Evolutionary conservation across 23 red algal genomes (phyloP).

Genomic region (Gracilaria gracilis): DNA sequence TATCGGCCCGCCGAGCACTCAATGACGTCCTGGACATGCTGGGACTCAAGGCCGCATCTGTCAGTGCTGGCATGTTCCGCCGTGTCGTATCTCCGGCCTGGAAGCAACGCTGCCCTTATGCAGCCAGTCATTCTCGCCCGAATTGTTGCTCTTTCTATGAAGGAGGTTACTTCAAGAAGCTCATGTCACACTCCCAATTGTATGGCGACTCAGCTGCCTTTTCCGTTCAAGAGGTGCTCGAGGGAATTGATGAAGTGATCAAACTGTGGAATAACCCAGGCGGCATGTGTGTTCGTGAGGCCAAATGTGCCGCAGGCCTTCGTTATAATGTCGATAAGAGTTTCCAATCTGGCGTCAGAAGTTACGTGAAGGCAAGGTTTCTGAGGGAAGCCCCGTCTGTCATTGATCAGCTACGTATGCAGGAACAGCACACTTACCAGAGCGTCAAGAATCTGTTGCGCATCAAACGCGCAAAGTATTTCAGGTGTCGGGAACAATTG

Average conservation of each 20-base stretch:
- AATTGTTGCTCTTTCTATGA: constrained; percentile 62
- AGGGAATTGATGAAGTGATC: constrained; percentile 62
- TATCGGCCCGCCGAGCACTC: constrained; percentile 36
- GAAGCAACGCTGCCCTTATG: constrained; percentile 54
- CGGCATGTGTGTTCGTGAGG: constrained; percentile 65
- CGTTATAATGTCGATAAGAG: constrained; percentile 64
- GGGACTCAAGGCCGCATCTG: constrained; percentile 17
- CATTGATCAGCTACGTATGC: constrained; percentile 13
- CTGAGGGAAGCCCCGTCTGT: constrained; percentile 34
- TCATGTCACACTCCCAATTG: constrained; percentile 54
- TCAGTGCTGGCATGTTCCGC: constrained; percentile 38
- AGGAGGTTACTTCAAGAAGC: constrained; percentile 66
- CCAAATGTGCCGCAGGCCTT: constrained; percentile 59
- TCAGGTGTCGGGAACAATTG: constrained; percentile 38
- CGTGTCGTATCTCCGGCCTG: constrained; percentile 47
- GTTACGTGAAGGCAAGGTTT: constrained; percentile 52
- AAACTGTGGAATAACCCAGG: constrained; percentile 62
- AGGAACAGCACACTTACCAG: constrained; percentile 29
- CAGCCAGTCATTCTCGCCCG: not conserved
- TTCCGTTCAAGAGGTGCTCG: constrained; percentile 49
- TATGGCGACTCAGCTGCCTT: constrained; percentile 40
- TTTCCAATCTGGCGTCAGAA: constrained; percentile 61
- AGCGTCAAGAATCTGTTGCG: constrained; percentile 35
- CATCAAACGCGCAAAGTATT: constrained; percentile 36
- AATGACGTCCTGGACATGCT: constrained; percentile 33